Evolutionary conservation across 768 basidiomycete genomes (phyloP), one percentile per base, ranked within the genome.

Genomic region (Calocera cornea): DNA sequence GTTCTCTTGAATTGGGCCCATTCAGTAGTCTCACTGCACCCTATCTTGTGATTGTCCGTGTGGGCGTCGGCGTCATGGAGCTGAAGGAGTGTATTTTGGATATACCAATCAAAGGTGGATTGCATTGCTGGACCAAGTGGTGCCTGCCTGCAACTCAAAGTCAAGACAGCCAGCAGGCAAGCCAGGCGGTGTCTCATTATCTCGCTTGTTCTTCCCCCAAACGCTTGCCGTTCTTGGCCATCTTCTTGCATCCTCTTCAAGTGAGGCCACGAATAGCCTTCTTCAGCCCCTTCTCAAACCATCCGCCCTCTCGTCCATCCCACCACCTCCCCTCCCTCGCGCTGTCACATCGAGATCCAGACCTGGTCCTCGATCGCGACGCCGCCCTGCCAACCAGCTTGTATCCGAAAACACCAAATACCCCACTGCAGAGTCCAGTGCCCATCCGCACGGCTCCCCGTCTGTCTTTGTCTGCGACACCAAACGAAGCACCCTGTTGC

Each of bases 391-490:
- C 54, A 60, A 27, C 54, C n/a, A 50, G 24, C 12, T 50, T 50
- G 14, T 19, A 60, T 33, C 2, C 54, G 54, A 2, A 60, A 33
- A 27, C n/a, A n/a, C 16, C 54, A 16, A 33, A 5, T 31, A 29
- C 31, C 54, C 54, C 54, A 60, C 54, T 60, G 54, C 54, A 60
- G 54, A 60, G 54, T 60, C 27, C 54, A 60, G 54, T 60, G 54
- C 54, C 31, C 54, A 60, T 29, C 24, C 54, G 54, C 31, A 47
- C 54, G 14, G 54, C 54, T 60, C 54, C 31, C 54, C 54, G 54
- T 60, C 54, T 60, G 31, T 60, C 54, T 27, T 60, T 60, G 14
- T 2, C 7, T 47, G 14, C 27, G 7, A 33, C 10, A n/a, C 22
- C 7, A 33, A 14, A 29, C 31, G 54, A 60, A 60, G 11, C 54